Percentiles rank a stretch among this genome's conserved stretches.
Conservation (phyloP, 169 alveolate species). For the Theileria equi region DNA sequence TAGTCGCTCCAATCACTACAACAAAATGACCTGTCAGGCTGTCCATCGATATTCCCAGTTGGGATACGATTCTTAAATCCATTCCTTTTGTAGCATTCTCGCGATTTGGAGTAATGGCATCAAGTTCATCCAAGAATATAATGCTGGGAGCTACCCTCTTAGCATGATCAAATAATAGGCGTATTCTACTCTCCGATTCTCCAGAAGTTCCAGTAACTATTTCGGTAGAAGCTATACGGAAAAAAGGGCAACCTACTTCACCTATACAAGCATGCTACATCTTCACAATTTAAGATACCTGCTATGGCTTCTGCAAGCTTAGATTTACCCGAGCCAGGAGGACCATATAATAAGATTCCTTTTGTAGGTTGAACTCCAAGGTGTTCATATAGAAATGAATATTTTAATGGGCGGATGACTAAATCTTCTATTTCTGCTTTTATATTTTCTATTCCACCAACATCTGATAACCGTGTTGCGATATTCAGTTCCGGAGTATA, state of each 20-base stretch:
- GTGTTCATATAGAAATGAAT: constrained; percentile 83
- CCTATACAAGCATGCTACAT: constrained; percentile 33
- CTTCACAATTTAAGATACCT: constrained; percentile 70
- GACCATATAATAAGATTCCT: constrained; percentile 93
- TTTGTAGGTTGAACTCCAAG: constrained; percentile 89
- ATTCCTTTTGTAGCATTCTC: constrained; percentile 86
- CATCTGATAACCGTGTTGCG: constrained; percentile 28
- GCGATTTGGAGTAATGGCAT: constrained; percentile 86
- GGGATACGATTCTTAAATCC: constrained; percentile 93
- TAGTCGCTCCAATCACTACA: constrained; percentile 97
- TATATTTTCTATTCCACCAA: constrained; percentile 75
- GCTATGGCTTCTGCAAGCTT: constrained; percentile 95
- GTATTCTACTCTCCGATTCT: constrained; percentile 88
- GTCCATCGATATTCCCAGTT: constrained; percentile 89
- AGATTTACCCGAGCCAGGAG: constrained; percentile 97
- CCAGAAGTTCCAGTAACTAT: constrained; percentile 90
- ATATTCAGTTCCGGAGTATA: constrained; percentile 49
- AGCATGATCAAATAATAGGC: constrained; percentile 87
- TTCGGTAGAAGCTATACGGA: constrained; percentile 71
- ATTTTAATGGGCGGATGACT: constrained; percentile 67
- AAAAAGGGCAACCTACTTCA: constrained; percentile 75
- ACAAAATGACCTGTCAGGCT: constrained; percentile 70
- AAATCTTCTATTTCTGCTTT: constrained; percentile 69
- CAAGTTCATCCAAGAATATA: constrained; percentile 77
- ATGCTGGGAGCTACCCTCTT: constrained; percentile 85